A percentile compares a stretch with the other conserved stretches of the same genome.
phyloP scores from a whole-genome alignment of 164 flowering plant species.

The Protea cynaroides region DNA sequence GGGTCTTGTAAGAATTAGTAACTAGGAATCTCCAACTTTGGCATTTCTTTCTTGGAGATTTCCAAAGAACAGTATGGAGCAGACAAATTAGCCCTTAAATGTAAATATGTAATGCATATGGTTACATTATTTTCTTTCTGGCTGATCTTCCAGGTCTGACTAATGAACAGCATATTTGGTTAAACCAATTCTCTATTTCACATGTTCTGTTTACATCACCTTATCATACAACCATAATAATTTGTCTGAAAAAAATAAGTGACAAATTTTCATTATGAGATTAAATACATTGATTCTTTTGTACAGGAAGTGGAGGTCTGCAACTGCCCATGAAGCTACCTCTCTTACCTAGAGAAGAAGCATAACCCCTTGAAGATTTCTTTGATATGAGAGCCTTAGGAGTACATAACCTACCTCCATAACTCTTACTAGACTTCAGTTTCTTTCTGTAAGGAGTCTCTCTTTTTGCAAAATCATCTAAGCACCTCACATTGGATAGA shows the following conservation, averaged over 20 bases:
- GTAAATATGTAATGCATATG: too few relatives aligned
- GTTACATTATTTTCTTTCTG: too few relatives aligned
- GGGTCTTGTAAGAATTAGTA: too few relatives aligned
- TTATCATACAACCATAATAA: not conserved
- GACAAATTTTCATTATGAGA: not conserved
- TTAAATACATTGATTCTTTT: conserved; percentile 18
- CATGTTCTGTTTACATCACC: not conserved
- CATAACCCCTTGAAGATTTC: conserved; percentile 38
- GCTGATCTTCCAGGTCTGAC: too few relatives aligned
- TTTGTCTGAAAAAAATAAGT: not conserved
- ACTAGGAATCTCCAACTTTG: too few relatives aligned
- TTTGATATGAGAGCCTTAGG: conserved; percentile 51
- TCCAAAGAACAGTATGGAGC: too few relatives aligned
- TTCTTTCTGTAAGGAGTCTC: conserved; percentile 38
- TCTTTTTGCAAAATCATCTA: conserved; percentile 69
- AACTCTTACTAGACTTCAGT: conserved; percentile 58
- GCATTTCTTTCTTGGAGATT: too few relatives aligned
- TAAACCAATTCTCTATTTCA: not conserved
- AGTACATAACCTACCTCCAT: conserved; percentile 40
- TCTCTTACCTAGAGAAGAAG: conserved; percentile 27
- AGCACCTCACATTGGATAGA: conserved; percentile 49
- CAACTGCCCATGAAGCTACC: conserved; percentile 15
- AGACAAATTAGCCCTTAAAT: too few relatives aligned
- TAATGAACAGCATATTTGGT: not conserved
- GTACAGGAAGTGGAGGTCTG: conserved; percentile 35